These are phyloP conservation scores for Gnomoniopsis smithogilvyi DNA, from an alignment of 2,329 filamentous ascomycete genomes.

Conservation along the genomic window DNA sequence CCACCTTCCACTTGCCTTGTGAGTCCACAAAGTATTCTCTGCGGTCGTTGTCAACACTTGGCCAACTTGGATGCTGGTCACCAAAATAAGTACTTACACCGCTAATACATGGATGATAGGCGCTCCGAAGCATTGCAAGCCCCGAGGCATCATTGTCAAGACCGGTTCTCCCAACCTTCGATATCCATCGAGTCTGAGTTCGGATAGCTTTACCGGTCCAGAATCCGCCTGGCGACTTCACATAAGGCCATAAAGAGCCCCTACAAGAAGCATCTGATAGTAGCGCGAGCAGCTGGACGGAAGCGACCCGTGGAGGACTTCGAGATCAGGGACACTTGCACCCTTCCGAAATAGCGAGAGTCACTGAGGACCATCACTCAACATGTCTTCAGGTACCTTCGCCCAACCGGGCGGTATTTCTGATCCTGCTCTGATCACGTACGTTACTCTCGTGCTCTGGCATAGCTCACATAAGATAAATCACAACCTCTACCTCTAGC, in stretches of 20 bases:
- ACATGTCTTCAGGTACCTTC: conserved; percentile 18
- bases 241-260: not conserved
- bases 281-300: too few species aligned
- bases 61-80: too few species aligned
- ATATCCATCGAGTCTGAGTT: not conserved
- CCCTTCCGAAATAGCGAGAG: not conserved
- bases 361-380: conserved; percentile 7
- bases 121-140: not conserved
- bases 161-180: not conserved
- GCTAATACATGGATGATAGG: not conserved
- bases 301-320: not conserved
- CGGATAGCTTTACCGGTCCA: too few species aligned
- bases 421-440: conserved; percentile 66
- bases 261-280: not conserved
- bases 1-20: not conserved
- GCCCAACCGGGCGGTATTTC: conserved; percentile 55
- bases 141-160: not conserved
- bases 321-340: not conserved
- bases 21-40: not conserved
- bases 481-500: not conserved
- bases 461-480: not conserved
- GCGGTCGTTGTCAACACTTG: too few species aligned
- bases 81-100: too few species aligned
- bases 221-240: too few species aligned
- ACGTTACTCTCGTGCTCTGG: conserved; percentile 25